These are phyloP conservation scores for Sapria himalayana DNA, from an alignment of 345 rosid species.

Conservation along the genomic window DNA sequence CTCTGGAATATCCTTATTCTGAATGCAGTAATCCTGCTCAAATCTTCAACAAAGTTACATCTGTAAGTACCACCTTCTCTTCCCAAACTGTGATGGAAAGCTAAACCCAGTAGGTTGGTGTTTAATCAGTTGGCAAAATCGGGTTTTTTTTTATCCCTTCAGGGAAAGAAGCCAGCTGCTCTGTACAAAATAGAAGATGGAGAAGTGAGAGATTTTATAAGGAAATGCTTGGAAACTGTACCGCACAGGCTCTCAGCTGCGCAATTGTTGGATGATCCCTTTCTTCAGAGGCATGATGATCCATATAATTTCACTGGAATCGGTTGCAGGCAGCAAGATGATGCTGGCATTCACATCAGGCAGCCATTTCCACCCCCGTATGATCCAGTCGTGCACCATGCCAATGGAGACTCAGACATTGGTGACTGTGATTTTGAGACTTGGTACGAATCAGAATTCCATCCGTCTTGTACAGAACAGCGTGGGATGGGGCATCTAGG, in stretches of 20 bases:
- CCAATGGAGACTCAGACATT: slow-evolving; percentile 28
- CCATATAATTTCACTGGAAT: no score
- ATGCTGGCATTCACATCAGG: slow-evolving; percentile 22
- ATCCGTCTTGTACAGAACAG: slow-evolving; percentile 27
- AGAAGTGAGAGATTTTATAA: slow-evolving; percentile 58
- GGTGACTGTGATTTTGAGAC: slow-evolving; percentile 16
- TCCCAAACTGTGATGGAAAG: no score
- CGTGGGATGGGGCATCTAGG: slow-evolving; percentile 53
- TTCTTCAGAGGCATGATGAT: slow-evolving; percentile 42
- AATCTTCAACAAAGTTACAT: slow-evolving; percentile 93
- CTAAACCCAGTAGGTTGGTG: no score
- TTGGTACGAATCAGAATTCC: slow-evolving; percentile 33
- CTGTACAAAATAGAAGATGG: slow-evolving; percentile 61
- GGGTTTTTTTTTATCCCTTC: slow-evolving; percentile 10
- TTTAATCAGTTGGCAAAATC: no score
- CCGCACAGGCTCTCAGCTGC: slow-evolving; percentile 68
- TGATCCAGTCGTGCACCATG: slow-evolving; percentile 15
- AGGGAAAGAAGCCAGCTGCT: slow-evolving; percentile 93
- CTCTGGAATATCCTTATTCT: slow-evolving; percentile 89
- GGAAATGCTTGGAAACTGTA: slow-evolving; percentile 76
- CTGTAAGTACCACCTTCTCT: slow-evolving; percentile 37
- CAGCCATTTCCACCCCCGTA: slow-evolving; percentile 26
- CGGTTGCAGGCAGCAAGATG: slow-evolving; percentile 26
- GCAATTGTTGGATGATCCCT: slow-evolving; percentile 68
- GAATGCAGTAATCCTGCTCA: slow-evolving; percentile 93